Percentiles rank a stretch among this genome's conserved stretches.
Evolutionary conservation across 257 asterid genomes (phyloP).

Genomic region (Echites panduratus): DNA sequence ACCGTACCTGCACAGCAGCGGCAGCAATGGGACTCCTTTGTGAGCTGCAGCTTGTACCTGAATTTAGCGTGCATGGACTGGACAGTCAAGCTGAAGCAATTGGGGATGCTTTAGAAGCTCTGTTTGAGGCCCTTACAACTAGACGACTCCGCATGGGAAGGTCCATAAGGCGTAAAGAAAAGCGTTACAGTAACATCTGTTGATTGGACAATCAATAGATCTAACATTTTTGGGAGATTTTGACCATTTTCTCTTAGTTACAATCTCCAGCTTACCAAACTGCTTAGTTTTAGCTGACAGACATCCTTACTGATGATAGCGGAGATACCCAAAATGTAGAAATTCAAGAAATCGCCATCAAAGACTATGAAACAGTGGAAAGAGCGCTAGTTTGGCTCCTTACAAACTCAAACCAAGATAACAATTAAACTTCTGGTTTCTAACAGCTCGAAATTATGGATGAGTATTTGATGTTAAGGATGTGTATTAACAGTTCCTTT

Average conservation of each 20-base stretch:
- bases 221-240: not conserved
- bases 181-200: conserved; percentile 29
- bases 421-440: not conserved
- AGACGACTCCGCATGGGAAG: conserved; percentile 79
- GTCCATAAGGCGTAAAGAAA: conserved; percentile 51
- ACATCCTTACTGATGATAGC: conserved; percentile 2
- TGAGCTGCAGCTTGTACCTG: conserved; percentile 65
- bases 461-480: not conserved
- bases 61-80: conserved; percentile 43
- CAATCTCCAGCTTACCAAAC: not conserved
- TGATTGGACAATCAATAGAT: conserved; percentile 11
- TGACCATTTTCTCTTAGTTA: not conserved
- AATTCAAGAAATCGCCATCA: not conserved
- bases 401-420: not conserved
- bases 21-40: conserved; percentile 79
- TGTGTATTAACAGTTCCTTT: too few relatives aligned
- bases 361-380: not conserved
- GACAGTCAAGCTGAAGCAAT: conserved; percentile 60
- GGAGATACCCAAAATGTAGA: not conserved
- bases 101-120: conserved; percentile 50
- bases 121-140: conserved; percentile 62
- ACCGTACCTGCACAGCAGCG: conserved; percentile 96
- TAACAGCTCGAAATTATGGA: not conserved
- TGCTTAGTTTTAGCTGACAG: not conserved
- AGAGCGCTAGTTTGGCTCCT: not conserved